A percentile compares a stretch with the other conserved stretches of the same genome.
phyloP scores from a whole-genome alignment of 2,329 filamentous ascomycete species.

The Celoporthe dispersa region DNA sequence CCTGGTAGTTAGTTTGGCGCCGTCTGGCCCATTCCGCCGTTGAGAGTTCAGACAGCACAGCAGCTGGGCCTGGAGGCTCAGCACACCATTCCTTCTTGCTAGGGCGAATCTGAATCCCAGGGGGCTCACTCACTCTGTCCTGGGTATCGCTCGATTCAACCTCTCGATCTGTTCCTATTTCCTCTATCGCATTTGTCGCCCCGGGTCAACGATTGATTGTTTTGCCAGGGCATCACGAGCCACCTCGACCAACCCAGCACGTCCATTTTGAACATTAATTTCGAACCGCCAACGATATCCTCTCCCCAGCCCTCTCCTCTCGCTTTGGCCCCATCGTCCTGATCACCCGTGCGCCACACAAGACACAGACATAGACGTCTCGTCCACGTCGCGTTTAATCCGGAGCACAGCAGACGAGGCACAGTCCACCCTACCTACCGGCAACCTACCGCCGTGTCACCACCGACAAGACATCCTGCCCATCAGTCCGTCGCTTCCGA shows the following conservation, averaged over 20 bases:
- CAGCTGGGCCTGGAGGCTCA: constrained; percentile 2
- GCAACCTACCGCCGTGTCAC: constrained; percentile 19
- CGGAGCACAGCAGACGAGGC: constrained; percentile 13
- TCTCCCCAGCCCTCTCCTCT: not conserved
- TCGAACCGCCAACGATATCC: not conserved
- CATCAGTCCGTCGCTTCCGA: not conserved
- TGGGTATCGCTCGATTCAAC: not conserved
- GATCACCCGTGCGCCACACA: constrained; percentile 12
- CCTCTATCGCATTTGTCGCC: not conserved
- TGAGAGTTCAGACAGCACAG: too few species aligned
- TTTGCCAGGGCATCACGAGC: constrained; percentile 8
- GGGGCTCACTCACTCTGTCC: constrained; percentile 7
- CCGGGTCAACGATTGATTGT: not conserved
- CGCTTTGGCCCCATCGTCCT: constrained; percentile 2
- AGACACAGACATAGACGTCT: constrained; percentile 9
- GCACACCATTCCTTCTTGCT: constrained; percentile 13
- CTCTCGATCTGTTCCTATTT: constrained; percentile 9
- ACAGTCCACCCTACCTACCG: constrained; percentile 15
- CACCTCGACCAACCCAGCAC: not conserved
- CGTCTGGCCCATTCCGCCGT: not conserved
- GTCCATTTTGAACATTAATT: not conserved
- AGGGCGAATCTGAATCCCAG: constrained; percentile 7
- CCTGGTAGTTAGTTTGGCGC: not conserved
- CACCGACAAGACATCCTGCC: not conserved
- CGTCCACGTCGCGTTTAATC: not conserved